Evolutionary conservation across 2,329 filamentous ascomycete species (phyloP).

Genomic region (Penicillium sp.): DNA sequence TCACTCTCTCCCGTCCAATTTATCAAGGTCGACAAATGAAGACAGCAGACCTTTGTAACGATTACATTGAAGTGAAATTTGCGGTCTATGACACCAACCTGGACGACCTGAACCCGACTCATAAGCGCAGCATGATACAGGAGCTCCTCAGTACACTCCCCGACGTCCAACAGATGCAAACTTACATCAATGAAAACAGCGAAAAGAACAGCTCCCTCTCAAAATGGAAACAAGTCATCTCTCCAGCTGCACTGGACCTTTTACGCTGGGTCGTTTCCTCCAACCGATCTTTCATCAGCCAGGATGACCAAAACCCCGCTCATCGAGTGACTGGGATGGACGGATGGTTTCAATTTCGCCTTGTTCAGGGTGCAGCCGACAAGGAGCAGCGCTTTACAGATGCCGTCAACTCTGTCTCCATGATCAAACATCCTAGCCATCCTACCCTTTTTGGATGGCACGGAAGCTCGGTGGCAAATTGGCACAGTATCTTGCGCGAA

Average conservation of each 20-base stretch:
- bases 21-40: not conserved
- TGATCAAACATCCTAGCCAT: conserved; percentile 46
- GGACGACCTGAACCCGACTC: conserved; percentile 33
- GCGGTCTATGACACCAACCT: conserved; percentile 42
- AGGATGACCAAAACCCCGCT: conserved; percentile 55
- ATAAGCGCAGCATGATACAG: conserved; percentile 35
- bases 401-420: conserved; percentile 53
- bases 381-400: conserved; percentile 76
- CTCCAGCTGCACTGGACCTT: conserved; percentile 66
- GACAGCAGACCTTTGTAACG: not conserved
- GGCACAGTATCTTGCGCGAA: conserved; percentile 86
- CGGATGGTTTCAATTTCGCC: conserved; percentile 77
- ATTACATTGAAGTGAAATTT: conserved; percentile 16
- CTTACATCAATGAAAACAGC: conserved; percentile 41
- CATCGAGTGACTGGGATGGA: conserved; percentile 65
- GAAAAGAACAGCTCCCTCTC: conserved; percentile 41
- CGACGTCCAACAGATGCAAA: conserved; percentile 41
- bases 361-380: conserved; percentile 84
- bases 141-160: conserved; percentile 45
- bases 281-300: conserved; percentile 82
- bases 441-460: conserved; percentile 87
- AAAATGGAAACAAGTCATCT: conserved; percentile 62
- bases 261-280: conserved; percentile 89
- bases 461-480: conserved; percentile 74
- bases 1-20: conserved; percentile 40